Percentiles rank a stretch among this genome's conserved stretches.
Evolutionary conservation across 2,329 filamentous ascomycete species (phyloP).

Genomic region (Claviceps sp.): DNA sequence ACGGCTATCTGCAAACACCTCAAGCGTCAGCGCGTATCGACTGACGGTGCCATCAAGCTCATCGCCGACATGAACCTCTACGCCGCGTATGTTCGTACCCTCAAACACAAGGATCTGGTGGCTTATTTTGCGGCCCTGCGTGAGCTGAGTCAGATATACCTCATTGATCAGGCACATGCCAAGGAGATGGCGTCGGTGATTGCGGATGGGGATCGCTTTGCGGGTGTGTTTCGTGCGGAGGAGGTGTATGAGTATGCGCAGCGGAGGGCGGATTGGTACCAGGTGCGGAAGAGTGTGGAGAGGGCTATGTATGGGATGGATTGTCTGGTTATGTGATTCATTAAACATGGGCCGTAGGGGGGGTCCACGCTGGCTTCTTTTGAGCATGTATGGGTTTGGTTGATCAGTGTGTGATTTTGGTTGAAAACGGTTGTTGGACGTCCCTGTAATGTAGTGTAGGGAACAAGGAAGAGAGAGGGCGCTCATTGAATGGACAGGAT

Average conservation of each 20-base stretch:
- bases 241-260: constrained; percentile 98
- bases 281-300: constrained; percentile 78
- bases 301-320: constrained; percentile 95
- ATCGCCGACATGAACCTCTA: constrained; percentile 97
- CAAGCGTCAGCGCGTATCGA: constrained; percentile 86
- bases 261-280: constrained; percentile 86
- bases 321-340: constrained; percentile 61
- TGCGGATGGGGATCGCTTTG: constrained; percentile 78
- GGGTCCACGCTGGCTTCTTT: no score
- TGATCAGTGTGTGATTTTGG: no score
- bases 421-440: no score
- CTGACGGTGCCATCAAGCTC: constrained; percentile 77
- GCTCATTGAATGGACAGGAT: no score
- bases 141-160: constrained; percentile 88
- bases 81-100: constrained; percentile 66
- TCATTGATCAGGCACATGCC: constrained; percentile 71
- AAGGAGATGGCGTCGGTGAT: constrained; percentile 94
- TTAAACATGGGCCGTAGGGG: neutral
- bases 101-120: constrained; percentile 71
- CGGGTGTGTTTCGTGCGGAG: constrained; percentile 85
- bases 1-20: constrained; percentile 90
- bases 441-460: no score
- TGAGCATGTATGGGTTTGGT: no score
- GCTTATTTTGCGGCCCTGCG: constrained; percentile 85
- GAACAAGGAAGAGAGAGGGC: no score